Evolutionary conservation across 164 flowering plant species (phyloP).

Genomic region (Aristolochia californica): DNA sequence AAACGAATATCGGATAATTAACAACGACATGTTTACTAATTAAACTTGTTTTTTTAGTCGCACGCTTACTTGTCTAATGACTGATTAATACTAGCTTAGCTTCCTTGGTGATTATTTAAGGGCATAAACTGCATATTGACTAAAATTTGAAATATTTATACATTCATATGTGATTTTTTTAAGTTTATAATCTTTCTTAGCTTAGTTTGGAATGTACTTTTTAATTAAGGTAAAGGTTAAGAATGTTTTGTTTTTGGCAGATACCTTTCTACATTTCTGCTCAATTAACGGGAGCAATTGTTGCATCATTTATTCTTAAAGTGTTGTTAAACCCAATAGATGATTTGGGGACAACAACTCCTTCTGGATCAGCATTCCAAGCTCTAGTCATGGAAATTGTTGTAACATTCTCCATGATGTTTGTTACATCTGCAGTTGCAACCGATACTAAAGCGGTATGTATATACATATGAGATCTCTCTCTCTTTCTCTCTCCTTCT

Average conservation of each 20-base stretch:
- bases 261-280: constrained; percentile 62
- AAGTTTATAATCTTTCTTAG: not conserved
- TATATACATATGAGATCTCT: not conserved
- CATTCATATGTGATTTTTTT: too few species aligned
- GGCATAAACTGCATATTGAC: too few species aligned
- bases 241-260: constrained; percentile 17
- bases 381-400: constrained; percentile 64
- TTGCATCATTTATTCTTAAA: constrained; percentile 42
- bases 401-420: constrained; percentile 78
- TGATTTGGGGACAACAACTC: constrained; percentile 53
- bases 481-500: not conserved
- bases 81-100: too few species aligned
- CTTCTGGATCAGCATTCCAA: constrained; percentile 51
- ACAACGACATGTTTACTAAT: too few species aligned
- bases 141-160: too few species aligned
- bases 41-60: too few species aligned
- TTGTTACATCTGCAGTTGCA: constrained; percentile 68
- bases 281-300: constrained; percentile 51
- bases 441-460: constrained; percentile 79
- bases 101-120: too few species aligned
- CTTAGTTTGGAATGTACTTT: not conserved
- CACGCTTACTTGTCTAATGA: too few species aligned
- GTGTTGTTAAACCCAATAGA: constrained; percentile 45
- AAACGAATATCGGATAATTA: too few species aligned
- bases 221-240: not conserved